Percentiles rank a stretch among this genome's conserved stretches.
Conservation (phyloP, 1,284 basidiomycete species). For the Singerocomus inundabilis region DNA sequence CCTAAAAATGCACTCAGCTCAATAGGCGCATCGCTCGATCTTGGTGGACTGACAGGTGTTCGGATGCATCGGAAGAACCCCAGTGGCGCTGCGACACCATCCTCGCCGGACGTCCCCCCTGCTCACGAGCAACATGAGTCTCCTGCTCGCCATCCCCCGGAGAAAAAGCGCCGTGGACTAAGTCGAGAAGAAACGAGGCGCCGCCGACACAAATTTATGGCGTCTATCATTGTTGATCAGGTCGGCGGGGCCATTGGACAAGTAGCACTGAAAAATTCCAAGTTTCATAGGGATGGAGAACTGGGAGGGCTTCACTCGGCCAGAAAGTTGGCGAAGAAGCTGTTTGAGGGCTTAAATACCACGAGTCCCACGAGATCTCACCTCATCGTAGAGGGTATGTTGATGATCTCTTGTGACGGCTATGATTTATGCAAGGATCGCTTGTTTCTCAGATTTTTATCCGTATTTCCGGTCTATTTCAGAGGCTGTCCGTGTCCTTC, state of each 20-base stretch:
- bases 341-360: slow-evolving; percentile 68
- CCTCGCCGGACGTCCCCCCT: slow-evolving; percentile 3
- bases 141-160: slow-evolving; percentile 16
- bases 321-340: slow-evolving; percentile 67
- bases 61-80: slow-evolving; percentile 29
- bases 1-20: slow-evolving; percentile 33
- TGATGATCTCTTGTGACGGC: background rate
- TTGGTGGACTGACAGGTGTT: slow-evolving; percentile 24
- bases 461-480: slow-evolving; percentile 73
- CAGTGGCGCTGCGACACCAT: slow-evolving; percentile 14
- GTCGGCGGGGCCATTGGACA: slow-evolving; percentile 69
- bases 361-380: slow-evolving; percentile 56
- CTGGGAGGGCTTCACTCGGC: slow-evolving; percentile 66
- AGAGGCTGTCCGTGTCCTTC: slow-evolving; percentile 58
- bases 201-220: slow-evolving; percentile 51
- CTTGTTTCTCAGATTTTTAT: slow-evolving; percentile 52
- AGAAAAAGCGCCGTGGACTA: slow-evolving; percentile 17
- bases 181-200: slow-evolving; percentile 39
- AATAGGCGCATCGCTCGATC: slow-evolving; percentile 32
- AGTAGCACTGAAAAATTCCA: slow-evolving; percentile 66
- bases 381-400: slow-evolving; percentile 63
- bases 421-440: slow-evolving; percentile 1
- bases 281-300: slow-evolving; percentile 55
- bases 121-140: slow-evolving; percentile 19
- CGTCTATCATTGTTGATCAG: slow-evolving; percentile 68